phyloP scores from a whole-genome alignment of 345 rosid genomes.

The Cardamine resedifolia region DNA sequence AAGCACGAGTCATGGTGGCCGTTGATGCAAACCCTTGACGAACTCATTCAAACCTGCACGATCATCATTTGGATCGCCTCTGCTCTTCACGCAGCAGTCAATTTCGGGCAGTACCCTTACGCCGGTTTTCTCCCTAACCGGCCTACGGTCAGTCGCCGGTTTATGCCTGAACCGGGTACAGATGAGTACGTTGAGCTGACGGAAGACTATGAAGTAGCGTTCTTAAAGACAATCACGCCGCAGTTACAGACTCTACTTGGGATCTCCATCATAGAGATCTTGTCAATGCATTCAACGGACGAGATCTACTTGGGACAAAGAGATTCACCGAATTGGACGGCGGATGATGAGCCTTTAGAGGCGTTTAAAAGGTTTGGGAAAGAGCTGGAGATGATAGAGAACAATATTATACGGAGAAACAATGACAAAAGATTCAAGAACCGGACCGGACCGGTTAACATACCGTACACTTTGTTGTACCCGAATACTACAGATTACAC shows the following conservation, averaged over 20 bases:
- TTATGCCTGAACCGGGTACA: constrained; percentile 93
- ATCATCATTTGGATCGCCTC: constrained; percentile 89
- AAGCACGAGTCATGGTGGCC: constrained; percentile 85
- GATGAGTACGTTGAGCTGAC: constrained; percentile 60
- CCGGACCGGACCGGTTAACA: constrained; percentile 68
- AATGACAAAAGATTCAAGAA: constrained; percentile 62
- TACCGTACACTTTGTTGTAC: constrained; percentile 76
- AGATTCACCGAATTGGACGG: constrained; percentile 70
- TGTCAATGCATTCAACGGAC: constrained; percentile 81
- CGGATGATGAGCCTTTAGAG: constrained; percentile 59
- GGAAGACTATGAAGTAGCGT: constrained; percentile 52
- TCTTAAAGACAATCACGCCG: constrained; percentile 84
- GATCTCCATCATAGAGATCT: constrained; percentile 73
- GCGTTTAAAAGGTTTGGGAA: constrained; percentile 65
- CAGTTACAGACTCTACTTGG: constrained; percentile 88
- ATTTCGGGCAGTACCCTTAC: constrained; percentile 93
- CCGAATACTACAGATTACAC: constrained; percentile 71
- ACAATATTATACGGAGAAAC: constrained; percentile 56
- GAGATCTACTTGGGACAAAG: constrained; percentile 91
- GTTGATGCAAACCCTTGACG: constrained; percentile 49
- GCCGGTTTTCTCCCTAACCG: constrained; percentile 96
- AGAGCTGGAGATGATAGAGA: constrained; percentile 58
- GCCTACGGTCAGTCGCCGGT: constrained; percentile 80
- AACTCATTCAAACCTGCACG: constrained; percentile 70
- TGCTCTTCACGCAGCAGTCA: constrained; percentile 94